phyloP scores from a whole-genome alignment of 2,329 filamentous ascomycete genomes.

The Fusarium mundagurra region DNA sequence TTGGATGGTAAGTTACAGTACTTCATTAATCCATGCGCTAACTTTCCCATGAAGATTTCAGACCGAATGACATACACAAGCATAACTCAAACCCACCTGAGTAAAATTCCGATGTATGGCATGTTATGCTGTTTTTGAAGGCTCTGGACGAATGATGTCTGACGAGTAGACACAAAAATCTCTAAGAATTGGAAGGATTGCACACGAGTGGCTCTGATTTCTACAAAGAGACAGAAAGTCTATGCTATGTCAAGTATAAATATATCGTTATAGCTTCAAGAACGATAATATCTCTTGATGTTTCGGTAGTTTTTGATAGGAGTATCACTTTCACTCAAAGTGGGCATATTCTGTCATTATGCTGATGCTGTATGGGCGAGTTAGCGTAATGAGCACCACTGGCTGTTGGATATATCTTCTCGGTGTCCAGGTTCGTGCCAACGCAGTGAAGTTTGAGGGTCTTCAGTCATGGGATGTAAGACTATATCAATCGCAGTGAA shows the following conservation, averaged over 20 bases:
- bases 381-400: background rate
- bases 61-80: slow-evolving; percentile 69
- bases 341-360: slow-evolving; percentile 75
- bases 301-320: slow-evolving; percentile 73
- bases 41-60: slow-evolving; percentile 66
- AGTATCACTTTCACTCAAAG: slow-evolving; percentile 73
- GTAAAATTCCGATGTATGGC: slow-evolving; percentile 72
- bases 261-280: slow-evolving; percentile 42
- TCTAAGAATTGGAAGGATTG: slow-evolving; percentile 71
- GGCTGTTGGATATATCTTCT: background rate
- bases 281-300: slow-evolving; percentile 63
- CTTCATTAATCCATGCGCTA: slow-evolving; percentile 72
- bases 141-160: background rate
- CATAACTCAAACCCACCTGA: slow-evolving; percentile 69
- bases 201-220: slow-evolving; percentile 76
- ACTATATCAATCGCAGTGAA: background rate
- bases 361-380: slow-evolving; percentile 55
- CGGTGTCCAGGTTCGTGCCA: background rate
- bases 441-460: background rate
- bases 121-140: background rate
- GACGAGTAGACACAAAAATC: slow-evolving; percentile 59
- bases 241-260: slow-evolving; percentile 69
- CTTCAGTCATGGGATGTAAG: background rate
- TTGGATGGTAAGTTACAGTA: slow-evolving; percentile 68
- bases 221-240: slow-evolving; percentile 71